Conservation (phyloP, 192 early-diverging fungal genomes). For the Linnemannia schmuckeri region DNA sequence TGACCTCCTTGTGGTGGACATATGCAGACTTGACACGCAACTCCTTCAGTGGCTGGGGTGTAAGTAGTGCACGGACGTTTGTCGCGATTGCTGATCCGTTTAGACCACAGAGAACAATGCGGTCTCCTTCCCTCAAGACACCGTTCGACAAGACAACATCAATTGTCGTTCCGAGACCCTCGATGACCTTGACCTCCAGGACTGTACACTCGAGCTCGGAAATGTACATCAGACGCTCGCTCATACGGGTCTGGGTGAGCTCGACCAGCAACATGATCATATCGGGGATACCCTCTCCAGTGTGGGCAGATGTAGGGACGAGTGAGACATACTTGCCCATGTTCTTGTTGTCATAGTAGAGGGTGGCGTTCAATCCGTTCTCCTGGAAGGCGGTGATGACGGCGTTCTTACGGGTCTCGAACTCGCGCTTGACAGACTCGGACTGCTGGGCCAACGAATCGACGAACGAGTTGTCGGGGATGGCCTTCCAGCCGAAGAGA, state of each 20-base stretch:
- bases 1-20: conserved; percentile 95
- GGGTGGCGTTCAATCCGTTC: conserved; percentile 92
- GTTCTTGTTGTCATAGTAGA: conserved; percentile 98
- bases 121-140: conserved; percentile 94
- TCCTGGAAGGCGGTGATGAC: conserved; percentile 93
- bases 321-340: conserved; percentile 95
- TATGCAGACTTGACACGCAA: conserved; percentile 97
- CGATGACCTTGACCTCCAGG: conserved; percentile 98
- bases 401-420: conserved; percentile 81
- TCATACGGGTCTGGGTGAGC: conserved; percentile 95
- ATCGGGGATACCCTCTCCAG: conserved; percentile 99
- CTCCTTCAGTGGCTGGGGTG: conserved; percentile 99
- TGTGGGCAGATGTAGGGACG: conserved; percentile 97
- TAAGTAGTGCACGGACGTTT: conserved; percentile 91
- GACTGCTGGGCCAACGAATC: conserved; percentile 85
- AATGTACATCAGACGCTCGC: conserved; percentile 96
- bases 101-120: conserved; percentile 94
- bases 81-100: conserved; percentile 93
- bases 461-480: conserved; percentile 84
- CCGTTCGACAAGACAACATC: conserved; percentile 98
- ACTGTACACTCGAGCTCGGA: conserved; percentile 98
- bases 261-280: conserved; percentile 91
- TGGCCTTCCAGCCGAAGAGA: conserved; percentile 92
- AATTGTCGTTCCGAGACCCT: conserved; percentile 97
- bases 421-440: conserved; percentile 83